Percentiles rank a stretch among this genome's conserved stretches.
Conservation (phyloP, 495 filamentous ascomycete genomes). For the Rhypophila decipiens region DNA sequence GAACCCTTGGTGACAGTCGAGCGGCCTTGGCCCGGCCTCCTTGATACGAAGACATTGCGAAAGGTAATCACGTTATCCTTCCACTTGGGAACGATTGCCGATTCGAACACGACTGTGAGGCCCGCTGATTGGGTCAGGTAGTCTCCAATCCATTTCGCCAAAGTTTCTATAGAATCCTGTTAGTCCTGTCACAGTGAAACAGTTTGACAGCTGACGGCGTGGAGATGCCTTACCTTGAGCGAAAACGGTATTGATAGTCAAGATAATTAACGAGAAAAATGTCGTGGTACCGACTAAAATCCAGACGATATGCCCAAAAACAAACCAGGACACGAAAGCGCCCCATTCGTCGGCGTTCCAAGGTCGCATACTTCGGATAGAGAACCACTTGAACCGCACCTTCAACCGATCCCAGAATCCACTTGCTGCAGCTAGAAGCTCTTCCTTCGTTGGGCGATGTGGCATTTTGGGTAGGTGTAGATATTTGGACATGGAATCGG, state of each 20-base stretch:
- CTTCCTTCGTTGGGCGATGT: conserved; percentile 87
- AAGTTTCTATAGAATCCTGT: conserved; percentile 56
- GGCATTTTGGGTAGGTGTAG: conserved; percentile 62
- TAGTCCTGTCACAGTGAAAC: conserved; percentile 3
- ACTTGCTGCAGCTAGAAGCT: conserved; percentile 83
- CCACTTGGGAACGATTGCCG: conserved; percentile 95
- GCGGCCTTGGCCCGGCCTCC: conserved; percentile 72
- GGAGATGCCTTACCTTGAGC: conserved; percentile 63
- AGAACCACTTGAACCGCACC: conserved; percentile 95
- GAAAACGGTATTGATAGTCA: conserved; percentile 91
- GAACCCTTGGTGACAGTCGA: conserved; percentile 90
- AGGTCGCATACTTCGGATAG: conserved; percentile 88
- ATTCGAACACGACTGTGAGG: conserved; percentile 95
- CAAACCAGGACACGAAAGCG: conserved; percentile 90
- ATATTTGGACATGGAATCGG: conserved; percentile 41
- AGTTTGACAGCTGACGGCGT: not conserved
- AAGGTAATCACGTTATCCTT: conserved; percentile 89
- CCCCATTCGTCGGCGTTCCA: conserved; percentile 94
- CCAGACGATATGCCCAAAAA: conserved; percentile 91
- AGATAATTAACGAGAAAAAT: conserved; percentile 86
- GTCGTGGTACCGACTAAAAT: conserved; percentile 92
- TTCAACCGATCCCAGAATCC: conserved; percentile 89
- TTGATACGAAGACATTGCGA: conserved; percentile 92
- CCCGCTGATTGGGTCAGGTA: conserved; percentile 93
- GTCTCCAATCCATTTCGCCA: conserved; percentile 89